Evolutionary conservation across 805 yeast genomes (phyloP).

Genomic region (Nakazawaea wickerhamii): DNA sequence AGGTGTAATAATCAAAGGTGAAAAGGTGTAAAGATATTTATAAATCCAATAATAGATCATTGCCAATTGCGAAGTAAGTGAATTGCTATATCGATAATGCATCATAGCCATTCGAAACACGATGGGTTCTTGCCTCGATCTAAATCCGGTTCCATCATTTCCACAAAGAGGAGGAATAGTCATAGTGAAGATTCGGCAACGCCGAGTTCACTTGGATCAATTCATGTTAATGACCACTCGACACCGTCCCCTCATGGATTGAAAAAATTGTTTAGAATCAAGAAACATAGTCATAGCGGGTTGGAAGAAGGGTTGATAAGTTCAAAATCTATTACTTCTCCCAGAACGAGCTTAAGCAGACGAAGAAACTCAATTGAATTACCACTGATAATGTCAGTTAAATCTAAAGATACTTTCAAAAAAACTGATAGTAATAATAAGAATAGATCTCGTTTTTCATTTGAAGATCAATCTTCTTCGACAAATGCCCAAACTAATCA

Average conservation of each 20-base stretch:
- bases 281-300: not conserved
- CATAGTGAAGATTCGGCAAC: not conserved
- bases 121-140: not conserved
- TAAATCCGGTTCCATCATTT: not conserved
- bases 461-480: conserved; percentile 1
- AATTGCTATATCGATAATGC: too few species aligned
- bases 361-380: not conserved
- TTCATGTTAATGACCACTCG: not conserved
- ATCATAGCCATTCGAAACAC: not conserved
- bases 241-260: not conserved
- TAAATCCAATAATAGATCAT: too few species aligned
- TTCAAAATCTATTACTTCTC: not conserved
- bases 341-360: not conserved
- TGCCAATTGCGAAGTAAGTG: too few species aligned
- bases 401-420: not conserved
- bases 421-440: not conserved
- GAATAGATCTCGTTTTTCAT: not conserved
- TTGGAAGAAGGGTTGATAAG: not conserved
- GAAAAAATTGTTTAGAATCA: not conserved
- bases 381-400: conserved; percentile 1
- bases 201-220: not conserved
- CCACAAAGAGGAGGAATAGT: not conserved
- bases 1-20: too few species aligned
- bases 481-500: not conserved
- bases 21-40: too few species aligned